Evolutionary conservation across 257 asterid genomes (phyloP).

Genomic region (Gardenia jasminoides): DNA sequence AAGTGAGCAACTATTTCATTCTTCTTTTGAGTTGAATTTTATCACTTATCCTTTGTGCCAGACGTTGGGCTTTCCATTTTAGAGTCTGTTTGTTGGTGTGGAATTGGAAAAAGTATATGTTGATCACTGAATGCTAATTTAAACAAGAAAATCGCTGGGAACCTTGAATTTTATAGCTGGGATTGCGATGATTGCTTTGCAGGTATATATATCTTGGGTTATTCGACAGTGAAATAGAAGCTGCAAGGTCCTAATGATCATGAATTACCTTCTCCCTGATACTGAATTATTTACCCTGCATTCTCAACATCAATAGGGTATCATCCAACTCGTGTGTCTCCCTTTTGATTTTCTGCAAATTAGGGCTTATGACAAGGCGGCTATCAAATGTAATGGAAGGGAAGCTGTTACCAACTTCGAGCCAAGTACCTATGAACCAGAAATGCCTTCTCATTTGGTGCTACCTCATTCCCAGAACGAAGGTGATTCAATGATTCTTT

Average conservation of each 20-base stretch:
- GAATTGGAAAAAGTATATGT: slow-evolving; percentile 11
- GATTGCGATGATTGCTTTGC: slow-evolving; percentile 42
- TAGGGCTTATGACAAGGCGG: slow-evolving; percentile 85
- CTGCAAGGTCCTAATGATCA: slow-evolving; percentile 47
- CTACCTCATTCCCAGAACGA: slow-evolving; percentile 21
- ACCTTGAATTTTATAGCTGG: slow-evolving; percentile 28
- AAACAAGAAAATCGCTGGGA: slow-evolving; percentile 1
- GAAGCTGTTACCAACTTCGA: slow-evolving; percentile 81
- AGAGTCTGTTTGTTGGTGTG: slow-evolving; percentile 10
- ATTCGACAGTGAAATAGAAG: slow-evolving; percentile 47
- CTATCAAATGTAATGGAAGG: slow-evolving; percentile 64
- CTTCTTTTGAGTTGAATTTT: not conserved
- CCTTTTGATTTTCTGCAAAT: slow-evolving; percentile 31
- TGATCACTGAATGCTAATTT: slow-evolving; percentile 2
- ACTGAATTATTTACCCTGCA: slow-evolving; percentile 28
- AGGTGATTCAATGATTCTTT: slow-evolving; percentile 25
- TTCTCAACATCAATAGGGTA: slow-evolving; percentile 26
- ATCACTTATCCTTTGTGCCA: not conserved
- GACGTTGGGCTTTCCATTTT: not conserved
- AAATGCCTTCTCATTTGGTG: slow-evolving; percentile 21
- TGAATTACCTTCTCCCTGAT: slow-evolving; percentile 27
- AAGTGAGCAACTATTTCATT: slow-evolving; percentile 41
- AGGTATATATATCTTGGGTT: slow-evolving; percentile 55
- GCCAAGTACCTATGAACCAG: slow-evolving; percentile 47
- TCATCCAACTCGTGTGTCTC: slow-evolving; percentile 33